Base-by-base conservation (phyloP, 441 rosid genomes). In the Codiaeum variegatum region DNA sequence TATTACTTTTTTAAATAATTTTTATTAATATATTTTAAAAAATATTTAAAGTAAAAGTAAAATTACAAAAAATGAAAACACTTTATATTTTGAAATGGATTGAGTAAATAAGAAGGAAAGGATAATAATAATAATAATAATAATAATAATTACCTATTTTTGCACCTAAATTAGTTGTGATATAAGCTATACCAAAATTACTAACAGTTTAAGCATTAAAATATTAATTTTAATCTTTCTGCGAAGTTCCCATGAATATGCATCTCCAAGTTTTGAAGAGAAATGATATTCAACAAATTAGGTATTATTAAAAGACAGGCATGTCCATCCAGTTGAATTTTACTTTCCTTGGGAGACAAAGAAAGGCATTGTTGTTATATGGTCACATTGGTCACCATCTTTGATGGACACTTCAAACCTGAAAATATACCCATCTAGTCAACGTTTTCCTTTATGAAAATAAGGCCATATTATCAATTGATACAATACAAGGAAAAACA, bases 311-410 rank as follows among this genome's bases (percentile, higher is more conserved):
- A 62, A 28, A 26, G 34, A 51, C 16, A 11, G 4, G 6, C 19
- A 28, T 13, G 40, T 3, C 23, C 3, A 2, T 62, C 13, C 28
- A 34, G 66, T 61, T 32, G 21, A 72, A 62, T 24, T 32, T 58
- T 40, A 55, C 76, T 74, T 80, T 44, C 11, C 78, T 80, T 67
- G 42, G 62, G 52, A 60, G 66, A 69, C 54, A 76, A 73, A 47
- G 73, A 67, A 72, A 28, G 67, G 58, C 40, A 51, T 42, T 44
- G 55, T 55, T 1, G 75, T 75, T 76, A 28, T 44, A 6, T 16
- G 16, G 77, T 82, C 75, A 40, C 62, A 54, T 60, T 73, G n/a
- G 77, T 76, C 75, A 40, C 62, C 61, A 65, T 73, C 76, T 62
- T 46, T 55, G 81, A 79, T 46, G 7, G 66, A 0, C 49, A 76